Conservation (phyloP, 176 grass and related monocot species). For the Ensete glaucum region DNA sequence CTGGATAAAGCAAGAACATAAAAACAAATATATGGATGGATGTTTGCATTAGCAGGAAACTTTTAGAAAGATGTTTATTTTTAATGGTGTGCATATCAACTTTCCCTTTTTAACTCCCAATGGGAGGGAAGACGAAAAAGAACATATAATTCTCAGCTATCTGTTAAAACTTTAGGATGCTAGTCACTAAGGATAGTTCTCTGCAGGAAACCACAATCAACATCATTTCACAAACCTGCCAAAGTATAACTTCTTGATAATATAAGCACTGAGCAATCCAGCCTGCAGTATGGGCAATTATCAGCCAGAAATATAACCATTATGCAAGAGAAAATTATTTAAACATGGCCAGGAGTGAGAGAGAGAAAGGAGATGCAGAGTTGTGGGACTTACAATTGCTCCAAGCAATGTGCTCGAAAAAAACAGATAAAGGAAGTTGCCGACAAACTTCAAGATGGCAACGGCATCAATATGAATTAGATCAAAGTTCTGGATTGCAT, state of each 20-base stretch:
- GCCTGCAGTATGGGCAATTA: conserved; percentile 37
- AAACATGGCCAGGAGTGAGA: background rate
- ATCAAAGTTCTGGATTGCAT: conserved; percentile 15
- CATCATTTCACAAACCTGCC: conserved; percentile 48
- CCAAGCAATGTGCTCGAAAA: conserved; percentile 73
- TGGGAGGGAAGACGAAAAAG: no score
- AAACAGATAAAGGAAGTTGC: conserved; percentile 77
- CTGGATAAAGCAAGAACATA: conserved; percentile 31
- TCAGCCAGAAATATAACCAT: conserved; percentile 17
- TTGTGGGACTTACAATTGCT: conserved; percentile 53
- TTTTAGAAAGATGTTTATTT: no score
- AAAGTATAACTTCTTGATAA: conserved; percentile 84
- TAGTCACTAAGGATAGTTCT: no score
- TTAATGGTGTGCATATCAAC: background rate
- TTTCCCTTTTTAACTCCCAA: no score
- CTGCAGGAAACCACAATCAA: no score
- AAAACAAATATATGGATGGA: background rate
- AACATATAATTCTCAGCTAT: no score
- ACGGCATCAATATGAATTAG: background rate
- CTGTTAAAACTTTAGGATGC: no score
- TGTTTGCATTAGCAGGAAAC: no score
- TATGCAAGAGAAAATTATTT: conserved; percentile 18
- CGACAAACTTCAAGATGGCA: conserved; percentile 27
- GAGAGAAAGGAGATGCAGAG: background rate
- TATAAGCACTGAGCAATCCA: conserved; percentile 82